A percentile compares a stretch with the other conserved stretches of the same genome.
These are phyloP conservation scores for Stenocarpella maydis DNA, from an alignment of 2,329 filamentous ascomycete species.

Conservation along the genomic window DNA sequence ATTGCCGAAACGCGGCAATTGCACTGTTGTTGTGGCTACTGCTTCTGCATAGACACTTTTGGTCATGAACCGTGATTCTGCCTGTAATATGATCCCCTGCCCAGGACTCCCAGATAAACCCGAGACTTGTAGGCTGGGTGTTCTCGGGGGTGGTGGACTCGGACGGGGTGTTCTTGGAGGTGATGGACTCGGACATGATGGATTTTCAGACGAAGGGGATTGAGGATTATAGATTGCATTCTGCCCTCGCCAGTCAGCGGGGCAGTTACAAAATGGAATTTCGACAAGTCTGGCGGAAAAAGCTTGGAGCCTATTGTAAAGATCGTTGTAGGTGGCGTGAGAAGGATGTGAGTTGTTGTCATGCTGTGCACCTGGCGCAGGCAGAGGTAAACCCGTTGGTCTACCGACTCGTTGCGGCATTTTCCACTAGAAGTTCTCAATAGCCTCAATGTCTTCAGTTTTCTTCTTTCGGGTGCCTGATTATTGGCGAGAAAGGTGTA, in stretches of 20 bases:
- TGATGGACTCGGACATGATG: not conserved
- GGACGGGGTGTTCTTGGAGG: too few species aligned
- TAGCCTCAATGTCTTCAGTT: not conserved
- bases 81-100: too few species aligned
- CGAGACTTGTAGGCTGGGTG: not conserved
- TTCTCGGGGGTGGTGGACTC: not conserved
- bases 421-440: not conserved
- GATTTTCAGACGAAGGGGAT: not conserved
- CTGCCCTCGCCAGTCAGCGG: not conserved
- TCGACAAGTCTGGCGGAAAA: not conserved
- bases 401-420: not conserved
- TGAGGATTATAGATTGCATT: not conserved
- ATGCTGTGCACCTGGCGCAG: too few species aligned
- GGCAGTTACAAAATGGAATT: not conserved
- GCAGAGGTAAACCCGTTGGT: not conserved
- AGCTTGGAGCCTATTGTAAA: not conserved
- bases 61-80: too few species aligned
- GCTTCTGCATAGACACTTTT: not conserved
- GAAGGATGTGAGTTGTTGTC: not conserved
- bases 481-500: not conserved
- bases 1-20: not conserved
- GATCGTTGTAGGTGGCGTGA: not conserved
- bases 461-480: not conserved
- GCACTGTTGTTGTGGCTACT: not conserved
- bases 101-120: too few species aligned